Evolutionary conservation across 2,329 filamentous ascomycete genomes (phyloP), one percentile per base, ranked within the genome.

Genomic region (Hortaea werneckii): DNA sequence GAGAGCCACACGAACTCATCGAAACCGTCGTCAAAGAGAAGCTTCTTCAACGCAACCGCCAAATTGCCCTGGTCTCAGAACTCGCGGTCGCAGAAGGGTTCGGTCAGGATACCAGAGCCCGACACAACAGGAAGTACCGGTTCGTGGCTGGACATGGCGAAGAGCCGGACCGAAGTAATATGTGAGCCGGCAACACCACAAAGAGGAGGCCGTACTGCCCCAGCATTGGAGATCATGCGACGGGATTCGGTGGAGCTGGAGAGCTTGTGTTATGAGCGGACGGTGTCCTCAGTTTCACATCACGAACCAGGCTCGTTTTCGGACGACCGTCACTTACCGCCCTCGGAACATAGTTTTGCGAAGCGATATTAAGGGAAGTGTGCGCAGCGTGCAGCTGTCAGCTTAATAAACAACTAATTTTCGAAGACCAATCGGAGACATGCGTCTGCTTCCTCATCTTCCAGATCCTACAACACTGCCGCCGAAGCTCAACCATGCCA

Each of bases 211-310:
- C 10, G 43, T 29, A 13, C 39, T 27, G n/a, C 6, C 13, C 26
- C 10, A 4, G 29, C 37, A 20, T 13, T 40, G n/a, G n/a, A 30
- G 35, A 44, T 44, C 29, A 40, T 34, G 2, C 37, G 43, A 27
- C 13, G 43, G 13, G 29, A 40, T 9, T 40, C 43, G 9, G 28
- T 40, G 28, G 43, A 40, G 34, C 26, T 44, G 29, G 35, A 44
- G 20, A 40, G 8, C 29, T 10, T 40, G 27, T 26, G 37, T 12
- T 29, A 34, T 35, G 32, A 20, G 20, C 20, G 20, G 20, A 20
- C 20, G 20, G 20, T 20, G 20, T 20, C 20, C 20, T 20, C 20
- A 20, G 20, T 20, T 20, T 20, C 20, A 20, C 20, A 20, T 20
- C 20, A 20, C 20, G 20, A 20, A 20, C 20, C 20, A 20, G 20